Percentiles rank a stretch among this genome's conserved stretches.
phyloP scores from a whole-genome alignment of 2,329 filamentous ascomycete species.

The Diaporthe ampelina region DNA sequence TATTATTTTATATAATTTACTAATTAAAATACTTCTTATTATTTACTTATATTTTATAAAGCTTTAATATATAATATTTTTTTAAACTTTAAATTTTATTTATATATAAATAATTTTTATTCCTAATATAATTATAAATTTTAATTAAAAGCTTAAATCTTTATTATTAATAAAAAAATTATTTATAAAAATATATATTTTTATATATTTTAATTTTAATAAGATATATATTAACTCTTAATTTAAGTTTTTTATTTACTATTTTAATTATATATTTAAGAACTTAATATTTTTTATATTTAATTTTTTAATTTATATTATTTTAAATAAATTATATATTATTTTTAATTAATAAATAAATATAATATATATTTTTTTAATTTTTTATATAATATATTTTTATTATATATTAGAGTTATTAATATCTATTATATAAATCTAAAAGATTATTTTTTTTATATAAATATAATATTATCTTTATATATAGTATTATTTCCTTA shows the following conservation, averaged over 20 bases:
- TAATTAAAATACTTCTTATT: background rate
- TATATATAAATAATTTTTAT: background rate
- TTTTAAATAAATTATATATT: too few relatives aligned
- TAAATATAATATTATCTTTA: too few relatives aligned
- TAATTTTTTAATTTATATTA: background rate
- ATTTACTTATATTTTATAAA: background rate
- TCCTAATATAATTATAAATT: background rate
- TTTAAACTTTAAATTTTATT: background rate
- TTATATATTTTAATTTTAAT: background rate
- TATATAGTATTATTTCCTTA: too few relatives aligned
- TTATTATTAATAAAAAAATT: background rate
- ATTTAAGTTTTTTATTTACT: background rate
- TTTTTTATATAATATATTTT: background rate
- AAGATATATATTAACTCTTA: background rate
- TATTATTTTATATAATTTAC: background rate
- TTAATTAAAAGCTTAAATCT: background rate
- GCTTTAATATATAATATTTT: background rate
- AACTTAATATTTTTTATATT: background rate
- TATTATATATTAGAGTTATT: background rate
- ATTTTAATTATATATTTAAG: background rate
- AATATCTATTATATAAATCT: background rate
- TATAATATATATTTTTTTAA: background rate
- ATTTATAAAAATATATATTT: background rate
- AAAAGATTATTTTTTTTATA: too few relatives aligned
- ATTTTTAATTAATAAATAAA: background rate